Evolutionary conservation across 2,329 filamentous ascomycete genomes (phyloP).

Genomic region (Pseudogymnoascus sp.): DNA sequence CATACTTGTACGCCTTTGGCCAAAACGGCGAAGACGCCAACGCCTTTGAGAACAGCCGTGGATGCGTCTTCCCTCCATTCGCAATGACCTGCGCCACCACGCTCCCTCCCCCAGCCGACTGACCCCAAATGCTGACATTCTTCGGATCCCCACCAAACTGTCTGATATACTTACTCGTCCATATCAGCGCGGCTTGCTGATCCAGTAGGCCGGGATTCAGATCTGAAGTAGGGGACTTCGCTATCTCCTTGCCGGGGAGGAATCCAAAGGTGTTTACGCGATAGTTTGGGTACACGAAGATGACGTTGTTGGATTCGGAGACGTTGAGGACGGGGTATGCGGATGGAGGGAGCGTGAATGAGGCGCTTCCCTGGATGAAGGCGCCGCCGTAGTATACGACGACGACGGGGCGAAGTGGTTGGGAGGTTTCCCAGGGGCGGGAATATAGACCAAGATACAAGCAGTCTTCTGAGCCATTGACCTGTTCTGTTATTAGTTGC

Average conservation of each 20-base stretch:
- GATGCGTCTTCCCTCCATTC: slow-evolving; percentile 32
- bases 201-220: slow-evolving; percentile 56
- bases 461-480: slow-evolving; percentile 51
- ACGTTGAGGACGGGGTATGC: slow-evolving; percentile 52
- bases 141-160: slow-evolving; percentile 50
- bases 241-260: slow-evolving; percentile 46
- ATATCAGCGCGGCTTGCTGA: slow-evolving; percentile 48
- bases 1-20: slow-evolving; percentile 44
- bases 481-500: slow-evolving; percentile 17
- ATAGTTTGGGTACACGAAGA: slow-evolving; percentile 55
- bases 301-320: slow-evolving; percentile 38
- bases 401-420: slow-evolving; percentile 47
- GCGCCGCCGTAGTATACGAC: slow-evolving; percentile 54
- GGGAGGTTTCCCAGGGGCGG: slow-evolving; percentile 41
- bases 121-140: slow-evolving; percentile 53
- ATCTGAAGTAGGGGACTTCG: slow-evolving; percentile 42
- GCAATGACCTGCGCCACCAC: slow-evolving; percentile 46
- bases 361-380: slow-evolving; percentile 50
- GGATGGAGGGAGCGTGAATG: slow-evolving; percentile 45
- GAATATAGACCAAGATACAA: slow-evolving; percentile 53
- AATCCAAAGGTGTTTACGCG: slow-evolving; percentile 63
- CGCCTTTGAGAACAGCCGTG: slow-evolving; percentile 41
- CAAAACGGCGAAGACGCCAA: slow-evolving; percentile 45
- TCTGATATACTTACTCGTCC: slow-evolving; percentile 50
- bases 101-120: slow-evolving; percentile 46